Base-by-base conservation (phyloP, 1,284 basidiomycete species). In the Thelephora terrestris region DNA sequence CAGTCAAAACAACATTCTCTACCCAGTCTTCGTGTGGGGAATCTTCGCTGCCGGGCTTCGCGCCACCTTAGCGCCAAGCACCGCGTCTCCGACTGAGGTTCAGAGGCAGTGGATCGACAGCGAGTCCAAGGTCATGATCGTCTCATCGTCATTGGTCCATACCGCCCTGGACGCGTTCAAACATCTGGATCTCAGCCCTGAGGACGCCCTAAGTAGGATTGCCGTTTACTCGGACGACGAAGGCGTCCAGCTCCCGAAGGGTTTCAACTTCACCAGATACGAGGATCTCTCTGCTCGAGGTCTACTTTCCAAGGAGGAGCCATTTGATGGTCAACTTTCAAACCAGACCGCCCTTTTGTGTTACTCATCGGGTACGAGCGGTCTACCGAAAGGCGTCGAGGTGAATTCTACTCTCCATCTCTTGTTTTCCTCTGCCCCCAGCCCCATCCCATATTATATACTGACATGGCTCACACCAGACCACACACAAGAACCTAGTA, bases 331-430 rank as follows among this genome's bases (percentile, higher is more conserved):
- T 9, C 21, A 38, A 7, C 38, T 29, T 25, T 17, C 60, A 1
- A 36, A 67, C 32, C 61, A 65, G 52, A 68, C 67, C 2, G 57
- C 57, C 2, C 64, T 72, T 36, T 54, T 76, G 21, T 76, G 74
- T 51, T 77, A 75, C 57, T 71, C 68, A 16, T 70, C 67, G 21
- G 74, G 74, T 9, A 76, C 71, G 14, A 70, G 66, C 2, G 68
- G 67, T 1, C 61, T 64, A n/a, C 64, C 66, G 12, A 69, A 69
- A 50, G 67, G 67, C 12, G 64, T 67, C 29, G 61, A 64, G 59
- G 66, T 66, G 32, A 42, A 56, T 44, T 9, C 23, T 20, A 21
- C 14, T 14, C 27, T 38, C 3, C 39, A 16, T 14, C 16, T 36
- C 17, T 32, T 18, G 21, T 36, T 24, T 35, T 16, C 5, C 10